Base-by-base conservation (phyloP, 768 basidiomycete genomes). In the Boletus rex-veris region DNA sequence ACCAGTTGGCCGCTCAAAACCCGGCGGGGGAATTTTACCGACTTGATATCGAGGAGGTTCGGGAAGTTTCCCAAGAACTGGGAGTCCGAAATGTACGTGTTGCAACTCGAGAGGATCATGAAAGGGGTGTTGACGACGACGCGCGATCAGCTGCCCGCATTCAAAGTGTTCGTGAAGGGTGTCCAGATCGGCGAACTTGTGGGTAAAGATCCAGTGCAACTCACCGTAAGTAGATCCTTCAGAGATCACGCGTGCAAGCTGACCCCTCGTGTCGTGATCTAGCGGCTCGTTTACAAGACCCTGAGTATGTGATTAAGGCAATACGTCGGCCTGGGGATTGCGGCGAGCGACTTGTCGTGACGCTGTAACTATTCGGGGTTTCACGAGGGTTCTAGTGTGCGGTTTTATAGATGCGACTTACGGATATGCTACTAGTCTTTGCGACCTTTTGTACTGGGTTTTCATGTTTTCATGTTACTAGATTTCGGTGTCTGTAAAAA, bases 111-210 rank as follows among this genome's bases (percentile, higher is more conserved):
- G 46, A 45, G 55, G 52, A 64, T 53, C 54, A 57, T 48, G 55
- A 63, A 57, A 36, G 33, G 42, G 9, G 45, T 33, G 49, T 31
- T 66, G 41, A 68, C 49, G 10, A 56, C 35, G 33, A 11, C 19
- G 35, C 43, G 21, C 26, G 42, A 65, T 50, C 43, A 68, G 67
- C 45, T 68, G 50, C 67, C 67, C 19, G 60, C 68, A 12, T 70
- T 58, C 57, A 67, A 70, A 53, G 68, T 68, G 7, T 68, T 58
- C 52, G 57, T 70, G 50, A 67, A 68, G 51, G 67, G 67, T 3
- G 59, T 67, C 38, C 57, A 70, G 37, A 63, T 70, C 48, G 63
- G 63, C 46, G 68, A 68, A 18, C 61, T 61, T 16, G 68, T 65
- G 58, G 67, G 67, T 43, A 65, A 57, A 26, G 64, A 70, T 54